Conservation (phyloP, 306 rosid genomes). For the Ziziphus jujuba region DNA sequence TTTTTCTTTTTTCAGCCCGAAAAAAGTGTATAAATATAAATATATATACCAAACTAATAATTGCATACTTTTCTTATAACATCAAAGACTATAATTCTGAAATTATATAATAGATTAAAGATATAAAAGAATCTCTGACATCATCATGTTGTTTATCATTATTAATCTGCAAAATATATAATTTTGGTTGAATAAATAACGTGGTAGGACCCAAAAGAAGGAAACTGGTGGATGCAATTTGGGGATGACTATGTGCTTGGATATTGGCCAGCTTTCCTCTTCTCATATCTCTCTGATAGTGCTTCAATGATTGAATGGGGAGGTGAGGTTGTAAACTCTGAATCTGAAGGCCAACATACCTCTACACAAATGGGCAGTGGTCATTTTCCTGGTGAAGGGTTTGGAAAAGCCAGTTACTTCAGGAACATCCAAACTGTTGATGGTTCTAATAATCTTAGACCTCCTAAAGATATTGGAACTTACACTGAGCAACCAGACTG, state of each 20-base stretch:
- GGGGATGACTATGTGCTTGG: conserved; percentile 82
- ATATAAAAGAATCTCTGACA: conserved; percentile 20
- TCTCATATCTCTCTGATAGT: conserved; percentile 90
- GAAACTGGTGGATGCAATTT: conserved; percentile 99
- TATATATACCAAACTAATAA: background rate
- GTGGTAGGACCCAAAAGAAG: conserved; percentile 86
- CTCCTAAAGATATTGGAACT: conserved; percentile 75
- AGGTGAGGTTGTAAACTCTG: conserved; percentile 89
- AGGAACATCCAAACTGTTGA: conserved; percentile 88
- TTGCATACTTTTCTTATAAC: background rate
- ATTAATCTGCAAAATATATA: background rate
- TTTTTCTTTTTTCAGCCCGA: background rate
- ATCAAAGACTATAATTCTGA: background rate
- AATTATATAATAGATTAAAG: background rate
- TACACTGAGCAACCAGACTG: conserved; percentile 87
- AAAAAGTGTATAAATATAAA: too few relatives aligned
- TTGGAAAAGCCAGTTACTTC: conserved; percentile 88
- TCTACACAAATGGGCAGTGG: conserved; percentile 99
- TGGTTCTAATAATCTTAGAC: conserved; percentile 81
- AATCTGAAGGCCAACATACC: conserved; percentile 79
- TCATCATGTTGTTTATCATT: background rate
- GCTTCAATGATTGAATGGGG: conserved; percentile 99
- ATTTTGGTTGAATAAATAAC: background rate
- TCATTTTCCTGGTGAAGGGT: conserved; percentile 92
- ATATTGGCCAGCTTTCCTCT: conserved; percentile 91